Percentiles rank a stretch among this genome's conserved stretches.
phyloP scores from a whole-genome alignment of 2,329 filamentous ascomycete species.

The Calonectria pseudoturangicola region DNA sequence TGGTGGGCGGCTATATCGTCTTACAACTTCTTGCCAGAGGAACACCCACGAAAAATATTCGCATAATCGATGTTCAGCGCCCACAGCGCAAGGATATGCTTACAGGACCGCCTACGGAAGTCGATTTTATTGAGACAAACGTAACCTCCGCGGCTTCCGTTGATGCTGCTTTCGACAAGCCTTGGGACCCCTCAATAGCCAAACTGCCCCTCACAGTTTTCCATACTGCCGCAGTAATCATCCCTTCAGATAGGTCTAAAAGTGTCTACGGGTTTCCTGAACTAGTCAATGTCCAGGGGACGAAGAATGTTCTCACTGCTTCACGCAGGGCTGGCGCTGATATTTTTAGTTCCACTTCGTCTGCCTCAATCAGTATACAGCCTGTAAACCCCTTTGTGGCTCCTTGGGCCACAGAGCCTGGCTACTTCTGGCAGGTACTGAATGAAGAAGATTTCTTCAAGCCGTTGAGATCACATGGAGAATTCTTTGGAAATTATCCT shows the following conservation, averaged over 20 bases:
- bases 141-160: conserved; percentile 1
- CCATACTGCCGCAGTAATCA: background rate
- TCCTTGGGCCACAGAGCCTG: background rate
- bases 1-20: conserved; percentile 4
- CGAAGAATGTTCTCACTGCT: background rate
- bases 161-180: background rate
- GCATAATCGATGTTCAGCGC: conserved; percentile 7
- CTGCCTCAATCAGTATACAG: conserved; percentile 1
- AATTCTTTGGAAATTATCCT: conserved; percentile 19
- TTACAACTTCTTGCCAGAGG: background rate
- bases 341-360: conserved; percentile 8
- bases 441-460: background rate
- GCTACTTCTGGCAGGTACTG: background rate
- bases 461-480: background rate
- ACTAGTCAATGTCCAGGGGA: background rate
- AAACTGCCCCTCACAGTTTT: conserved; percentile 6
- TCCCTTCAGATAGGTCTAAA: conserved; percentile 1
- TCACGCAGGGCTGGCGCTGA: conserved; percentile 2
- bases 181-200: background rate
- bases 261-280: background rate
- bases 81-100: conserved; percentile 17
- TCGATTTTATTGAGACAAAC: conserved; percentile 3
- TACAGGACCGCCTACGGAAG: background rate
- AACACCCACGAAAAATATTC: background rate
- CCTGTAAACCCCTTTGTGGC: background rate